Conservation (phyloP, 1,284 basidiomycete genomes). For the Boletus hoseneyae region DNA sequence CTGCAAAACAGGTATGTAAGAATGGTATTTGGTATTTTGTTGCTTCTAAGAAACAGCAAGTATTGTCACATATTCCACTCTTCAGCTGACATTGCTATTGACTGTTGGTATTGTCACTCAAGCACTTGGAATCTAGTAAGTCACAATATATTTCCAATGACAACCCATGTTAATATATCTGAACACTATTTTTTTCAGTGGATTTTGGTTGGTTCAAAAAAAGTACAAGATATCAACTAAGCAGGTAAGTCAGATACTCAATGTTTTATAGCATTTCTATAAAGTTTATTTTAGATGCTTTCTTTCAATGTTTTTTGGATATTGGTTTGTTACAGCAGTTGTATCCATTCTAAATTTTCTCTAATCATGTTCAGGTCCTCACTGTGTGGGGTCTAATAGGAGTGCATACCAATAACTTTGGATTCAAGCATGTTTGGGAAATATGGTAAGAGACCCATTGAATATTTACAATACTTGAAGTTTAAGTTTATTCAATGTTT, state of each 20-base stretch:
- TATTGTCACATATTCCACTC: constrained; percentile 63
- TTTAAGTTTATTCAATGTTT: not conserved
- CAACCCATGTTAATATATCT: not conserved
- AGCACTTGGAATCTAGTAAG: constrained; percentile 72
- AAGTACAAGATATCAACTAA: constrained; percentile 69
- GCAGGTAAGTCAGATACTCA: constrained; percentile 38
- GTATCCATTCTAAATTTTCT: not conserved
- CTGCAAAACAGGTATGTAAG: constrained; percentile 66
- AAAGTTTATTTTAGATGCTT: constrained; percentile 50
- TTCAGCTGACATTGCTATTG: constrained; percentile 65
- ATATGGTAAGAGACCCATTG: constrained; percentile 49
- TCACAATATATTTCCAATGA: constrained; percentile 1
- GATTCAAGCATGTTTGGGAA: constrained; percentile 82
- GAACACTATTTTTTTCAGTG: constrained; percentile 35
- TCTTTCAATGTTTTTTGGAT: constrained; percentile 74
- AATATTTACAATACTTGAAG: not conserved
- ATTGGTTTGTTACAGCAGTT: constrained; percentile 39
- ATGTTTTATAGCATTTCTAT: not conserved
- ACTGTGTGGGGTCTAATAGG: constrained; percentile 78
- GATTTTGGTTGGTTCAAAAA: constrained; percentile 80
- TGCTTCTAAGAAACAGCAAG: constrained; percentile 22
- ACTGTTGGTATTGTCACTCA: constrained; percentile 77
- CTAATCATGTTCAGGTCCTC: constrained; percentile 45
- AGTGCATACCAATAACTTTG: constrained; percentile 70
- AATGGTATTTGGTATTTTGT: not conserved